phyloP scores from a whole-genome alignment of 108 stramenopile genomes.

The Pseudonitzschia multistriata region DNA sequence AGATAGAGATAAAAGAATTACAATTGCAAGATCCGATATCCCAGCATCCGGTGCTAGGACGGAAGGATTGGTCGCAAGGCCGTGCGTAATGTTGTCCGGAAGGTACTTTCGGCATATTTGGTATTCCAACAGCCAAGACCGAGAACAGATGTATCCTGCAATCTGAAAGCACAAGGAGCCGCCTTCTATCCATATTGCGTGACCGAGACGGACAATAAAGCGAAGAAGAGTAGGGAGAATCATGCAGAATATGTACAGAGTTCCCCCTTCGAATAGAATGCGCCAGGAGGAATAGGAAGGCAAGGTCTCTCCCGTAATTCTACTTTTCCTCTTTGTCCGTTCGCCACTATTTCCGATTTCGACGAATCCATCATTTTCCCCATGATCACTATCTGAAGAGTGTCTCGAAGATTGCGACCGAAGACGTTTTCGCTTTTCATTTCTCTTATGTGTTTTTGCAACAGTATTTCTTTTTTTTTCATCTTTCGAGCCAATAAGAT shows the following conservation, averaged over 20 bases:
- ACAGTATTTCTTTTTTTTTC: not conserved
- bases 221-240: conserved; percentile 31
- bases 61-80: not conserved
- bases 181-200: conserved; percentile 7
- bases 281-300: conserved; percentile 27
- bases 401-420: not conserved
- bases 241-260: conserved; percentile 41
- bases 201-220: conserved; percentile 2
- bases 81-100: not conserved
- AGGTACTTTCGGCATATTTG: conserved; percentile 22
- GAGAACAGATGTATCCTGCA: conserved; percentile 19
- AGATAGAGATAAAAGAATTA: conserved; percentile 40
- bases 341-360: not conserved
- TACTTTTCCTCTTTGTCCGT: not conserved
- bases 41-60: conserved; percentile 33
- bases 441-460: not conserved
- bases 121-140: conserved; percentile 12
- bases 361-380: not conserved
- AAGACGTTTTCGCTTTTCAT: conserved; percentile 12
- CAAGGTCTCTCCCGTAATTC: not conserved
- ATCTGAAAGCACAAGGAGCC: conserved; percentile 16
- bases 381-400: not conserved
- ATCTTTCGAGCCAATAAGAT: conserved; percentile 9
- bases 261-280: conserved; percentile 33
- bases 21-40: conserved; percentile 50